Percentiles rank a stretch among this genome's conserved stretches.
Evolutionary conservation across 345 rosid genomes (phyloP).

Genomic region (Brassica napus): DNA sequence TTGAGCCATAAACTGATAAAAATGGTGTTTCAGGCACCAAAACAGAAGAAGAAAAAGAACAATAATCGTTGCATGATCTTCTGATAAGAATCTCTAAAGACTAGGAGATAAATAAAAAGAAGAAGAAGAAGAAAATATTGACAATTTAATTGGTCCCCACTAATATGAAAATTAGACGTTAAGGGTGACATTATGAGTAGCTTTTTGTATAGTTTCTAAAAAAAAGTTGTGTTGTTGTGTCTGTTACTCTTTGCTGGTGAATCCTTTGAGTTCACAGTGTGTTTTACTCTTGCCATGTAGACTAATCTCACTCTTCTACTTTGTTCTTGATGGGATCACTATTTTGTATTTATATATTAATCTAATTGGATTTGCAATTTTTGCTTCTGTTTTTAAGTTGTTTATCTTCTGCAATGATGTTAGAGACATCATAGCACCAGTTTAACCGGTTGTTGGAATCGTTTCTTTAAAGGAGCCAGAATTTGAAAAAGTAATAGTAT

Average conservation of each 20-base stretch:
- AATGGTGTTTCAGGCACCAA: conserved; percentile 90
- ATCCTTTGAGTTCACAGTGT: conserved; percentile 18
- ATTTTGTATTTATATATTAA: conserved; percentile 19
- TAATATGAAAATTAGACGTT: conserved; percentile 24
- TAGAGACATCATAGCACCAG: no score
- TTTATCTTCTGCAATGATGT: neutral
- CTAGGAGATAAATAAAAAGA: conserved; percentile 11
- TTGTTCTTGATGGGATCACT: conserved; percentile 16
- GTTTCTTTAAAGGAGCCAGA: no score
- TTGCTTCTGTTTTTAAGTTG: neutral
- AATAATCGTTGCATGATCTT: conserved; percentile 61
- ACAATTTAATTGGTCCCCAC: neutral
- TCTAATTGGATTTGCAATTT: conserved; percentile 16
- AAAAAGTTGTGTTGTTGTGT: conserved; percentile 32
- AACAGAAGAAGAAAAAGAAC: conserved; percentile 70
- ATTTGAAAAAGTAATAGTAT: no score
- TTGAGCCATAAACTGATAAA: conserved; percentile 39
- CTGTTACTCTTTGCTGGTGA: conserved; percentile 28
- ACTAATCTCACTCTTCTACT: conserved; percentile 11
- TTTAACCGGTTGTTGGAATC: no score
- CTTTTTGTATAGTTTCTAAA: conserved; percentile 35
- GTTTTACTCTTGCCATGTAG: conserved; percentile 28
- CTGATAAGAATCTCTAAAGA: conserved; percentile 42
- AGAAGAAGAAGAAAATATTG: conserved; percentile 6
- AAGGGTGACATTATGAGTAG: conserved; percentile 26